These are phyloP conservation scores for barley (Hordeum vulgare) DNA, from an alignment of 176 grass and related monocot species.

Conservation along the genomic window DNA sequence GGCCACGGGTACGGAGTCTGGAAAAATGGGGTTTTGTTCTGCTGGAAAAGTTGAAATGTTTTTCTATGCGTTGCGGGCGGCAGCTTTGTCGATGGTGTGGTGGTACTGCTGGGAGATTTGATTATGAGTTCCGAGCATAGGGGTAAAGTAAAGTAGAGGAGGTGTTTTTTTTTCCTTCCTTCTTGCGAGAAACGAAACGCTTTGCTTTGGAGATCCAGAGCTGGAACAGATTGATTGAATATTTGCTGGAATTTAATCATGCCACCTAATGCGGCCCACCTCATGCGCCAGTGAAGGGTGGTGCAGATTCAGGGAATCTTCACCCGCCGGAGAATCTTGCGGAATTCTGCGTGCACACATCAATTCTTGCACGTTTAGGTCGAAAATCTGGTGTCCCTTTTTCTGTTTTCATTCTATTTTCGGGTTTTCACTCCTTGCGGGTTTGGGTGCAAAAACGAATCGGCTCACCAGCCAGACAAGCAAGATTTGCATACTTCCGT, in stretches of 20 bases:
- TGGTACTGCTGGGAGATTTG: neutral
- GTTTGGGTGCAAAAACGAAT: too few relatives aligned
- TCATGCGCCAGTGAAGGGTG: neutral
- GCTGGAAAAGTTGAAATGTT: neutral
- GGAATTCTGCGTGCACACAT: too few relatives aligned
- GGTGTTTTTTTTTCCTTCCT: neutral
- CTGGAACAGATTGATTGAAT: neutral
- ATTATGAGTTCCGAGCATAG: conserved; percentile 25
- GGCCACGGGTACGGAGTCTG: rapidly evolving
- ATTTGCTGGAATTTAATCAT: neutral
- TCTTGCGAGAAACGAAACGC: neutral
- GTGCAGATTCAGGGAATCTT: conserved; percentile 12
- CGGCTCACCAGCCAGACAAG: too few relatives aligned
- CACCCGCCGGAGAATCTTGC: neutral
- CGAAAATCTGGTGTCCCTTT: too few relatives aligned
- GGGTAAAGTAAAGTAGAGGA: neutral
- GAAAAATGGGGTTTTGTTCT: neutral
- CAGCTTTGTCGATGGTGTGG: neutral
- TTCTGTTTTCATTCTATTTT: too few relatives aligned
- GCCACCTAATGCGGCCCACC: neutral
- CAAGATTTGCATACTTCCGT: too few relatives aligned
- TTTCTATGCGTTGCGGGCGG: neutral
- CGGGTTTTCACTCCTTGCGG: too few relatives aligned
- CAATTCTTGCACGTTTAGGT: too few relatives aligned
- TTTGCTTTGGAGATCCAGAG: neutral